Percentiles rank a stretch among this genome's conserved stretches.
These are phyloP conservation scores for Amphibolis antarctica DNA, from an alignment of 106 monocot species.

Conservation along the genomic window DNA sequence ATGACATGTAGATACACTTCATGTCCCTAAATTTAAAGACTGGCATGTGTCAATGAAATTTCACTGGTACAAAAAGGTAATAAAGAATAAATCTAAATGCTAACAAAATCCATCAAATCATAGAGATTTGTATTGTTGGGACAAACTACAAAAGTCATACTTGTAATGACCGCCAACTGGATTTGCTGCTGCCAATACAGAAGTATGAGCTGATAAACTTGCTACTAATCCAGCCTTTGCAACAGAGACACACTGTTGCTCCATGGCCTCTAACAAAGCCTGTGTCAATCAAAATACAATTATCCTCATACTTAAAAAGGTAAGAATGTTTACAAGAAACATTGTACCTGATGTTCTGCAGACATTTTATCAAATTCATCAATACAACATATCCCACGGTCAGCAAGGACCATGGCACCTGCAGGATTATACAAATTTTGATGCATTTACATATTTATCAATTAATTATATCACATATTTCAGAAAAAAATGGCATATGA, in stretches of 20 bases:
- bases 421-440: background rate
- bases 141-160: slow-evolving; percentile 29
- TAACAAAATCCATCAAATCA: no score
- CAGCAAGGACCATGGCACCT: slow-evolving; percentile 99
- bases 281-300: slow-evolving; percentile 10
- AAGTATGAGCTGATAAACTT: slow-evolving; percentile 90
- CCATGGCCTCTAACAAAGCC: slow-evolving; percentile 97
- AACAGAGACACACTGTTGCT: slow-evolving; percentile 96
- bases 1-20: no score
- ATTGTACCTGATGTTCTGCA: slow-evolving; percentile 81
- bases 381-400: slow-evolving; percentile 92
- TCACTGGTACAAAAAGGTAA: no score
- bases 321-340: background rate
- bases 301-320: background rate
- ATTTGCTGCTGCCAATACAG: slow-evolving; percentile 93
- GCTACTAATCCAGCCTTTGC: slow-evolving; percentile 98
- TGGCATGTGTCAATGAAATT: no score
- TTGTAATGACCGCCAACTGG: slow-evolving; percentile 98
- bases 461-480: background rate
- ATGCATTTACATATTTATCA: background rate
- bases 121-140: no score
- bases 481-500: background rate
- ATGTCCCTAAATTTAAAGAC: no score
- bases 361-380: slow-evolving; percentile 99
- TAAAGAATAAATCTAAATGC: no score